Evolutionary conservation across 78 protist species (phyloP).

Genomic region (Dictyostelium purpureum): DNA sequence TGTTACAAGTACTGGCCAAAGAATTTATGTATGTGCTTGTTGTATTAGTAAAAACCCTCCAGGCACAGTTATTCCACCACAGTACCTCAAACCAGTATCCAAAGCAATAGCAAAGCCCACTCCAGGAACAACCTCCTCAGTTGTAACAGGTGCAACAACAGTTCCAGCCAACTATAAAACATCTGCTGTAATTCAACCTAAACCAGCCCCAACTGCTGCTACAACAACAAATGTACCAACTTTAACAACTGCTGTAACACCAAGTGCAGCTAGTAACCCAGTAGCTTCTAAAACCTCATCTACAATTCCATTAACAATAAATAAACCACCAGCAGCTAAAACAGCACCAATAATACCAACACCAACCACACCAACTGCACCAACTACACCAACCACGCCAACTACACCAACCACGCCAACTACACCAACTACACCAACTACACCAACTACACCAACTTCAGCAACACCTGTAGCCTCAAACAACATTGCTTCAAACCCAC

Average conservation of each 20-base stretch:
- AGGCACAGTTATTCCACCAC: not conserved
- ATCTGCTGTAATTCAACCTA: not conserved
- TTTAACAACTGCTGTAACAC: not conserved
- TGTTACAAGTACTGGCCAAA: slow-evolving; percentile 31
- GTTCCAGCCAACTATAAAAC: not conserved
- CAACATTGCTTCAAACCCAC: not conserved
- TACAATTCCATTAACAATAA: not conserved
- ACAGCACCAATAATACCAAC: not conserved
- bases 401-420: too few relatives aligned
- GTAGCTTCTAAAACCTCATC: not conserved
- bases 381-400: not conserved
- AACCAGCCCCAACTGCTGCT: not conserved
- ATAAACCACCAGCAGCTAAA: not conserved
- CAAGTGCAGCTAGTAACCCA: not conserved
- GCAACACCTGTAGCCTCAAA: not conserved
- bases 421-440: too few relatives aligned
- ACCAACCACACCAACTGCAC: not conserved
- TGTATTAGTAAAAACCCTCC: slow-evolving; percentile 70
- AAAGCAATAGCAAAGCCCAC: not conserved
- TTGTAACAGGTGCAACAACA: not conserved
- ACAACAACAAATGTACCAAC: not conserved
- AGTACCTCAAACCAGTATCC: slow-evolving; percentile 6
- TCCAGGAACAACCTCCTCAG: not conserved
- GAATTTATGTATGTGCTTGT: slow-evolving; percentile 60
- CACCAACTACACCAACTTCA: not conserved